phyloP scores from a whole-genome alignment of 352 stramenopile species.

The Globisporangium barbulae region DNA sequence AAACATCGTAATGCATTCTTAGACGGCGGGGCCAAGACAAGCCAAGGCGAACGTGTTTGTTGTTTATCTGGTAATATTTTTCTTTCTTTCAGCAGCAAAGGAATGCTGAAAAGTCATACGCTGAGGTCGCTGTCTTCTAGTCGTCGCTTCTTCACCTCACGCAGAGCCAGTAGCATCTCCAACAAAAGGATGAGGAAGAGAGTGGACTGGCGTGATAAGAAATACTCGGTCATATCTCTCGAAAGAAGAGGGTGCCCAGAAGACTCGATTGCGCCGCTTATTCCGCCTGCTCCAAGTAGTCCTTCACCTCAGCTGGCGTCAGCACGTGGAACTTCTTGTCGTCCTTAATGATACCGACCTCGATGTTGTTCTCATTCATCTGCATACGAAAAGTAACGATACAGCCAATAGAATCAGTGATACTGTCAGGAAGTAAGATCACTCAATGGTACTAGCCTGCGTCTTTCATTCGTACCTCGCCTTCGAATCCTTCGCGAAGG shows the following conservation, averaged over 20 bases:
- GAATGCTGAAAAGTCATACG: slow-evolving; percentile 5
- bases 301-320: slow-evolving; percentile 97
- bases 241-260: background rate
- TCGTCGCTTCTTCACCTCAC: background rate
- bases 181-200: background rate
- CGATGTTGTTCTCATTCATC: slow-evolving; percentile 98
- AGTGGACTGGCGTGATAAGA: background rate
- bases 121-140: slow-evolving; percentile 1
- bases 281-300: slow-evolving; percentile 99
- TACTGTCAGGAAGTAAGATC: background rate
- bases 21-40: background rate
- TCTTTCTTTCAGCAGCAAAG: background rate
- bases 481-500: slow-evolving; percentile 98
- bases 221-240: background rate
- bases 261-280: slow-evolving; percentile 44
- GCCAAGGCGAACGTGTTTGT: slow-evolving; percentile 3
- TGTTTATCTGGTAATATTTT: slow-evolving; percentile 6
- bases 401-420: background rate
- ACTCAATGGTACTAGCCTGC: background rate
- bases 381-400: slow-evolving; percentile 33
- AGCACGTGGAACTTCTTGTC: slow-evolving; percentile 98
- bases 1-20: background rate
- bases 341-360: slow-evolving; percentile 96
- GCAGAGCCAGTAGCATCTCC: background rate
- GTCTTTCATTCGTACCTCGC: slow-evolving; percentile 50